A percentile compares a stretch with the other conserved stretches of the same genome.
Conservation (phyloP, 1,284 basidiomycete genomes). For the Chalciporus piperatoides region DNA sequence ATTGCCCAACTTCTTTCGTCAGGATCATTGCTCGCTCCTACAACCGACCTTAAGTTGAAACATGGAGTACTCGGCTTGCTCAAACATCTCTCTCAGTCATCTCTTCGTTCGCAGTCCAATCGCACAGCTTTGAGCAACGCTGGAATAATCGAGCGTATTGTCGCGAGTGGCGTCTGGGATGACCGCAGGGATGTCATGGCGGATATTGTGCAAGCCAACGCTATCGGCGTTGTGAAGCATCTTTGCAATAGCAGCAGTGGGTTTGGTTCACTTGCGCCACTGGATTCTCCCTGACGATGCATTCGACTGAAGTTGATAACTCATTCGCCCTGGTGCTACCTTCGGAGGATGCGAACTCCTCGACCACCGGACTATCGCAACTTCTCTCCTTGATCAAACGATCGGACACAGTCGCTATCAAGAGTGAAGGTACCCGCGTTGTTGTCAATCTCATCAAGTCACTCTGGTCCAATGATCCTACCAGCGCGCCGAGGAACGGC, state of each 20-base stretch:
- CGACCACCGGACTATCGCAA: conserved; percentile 53
- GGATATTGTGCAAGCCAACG: conserved; percentile 82
- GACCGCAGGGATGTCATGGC: conserved; percentile 69
- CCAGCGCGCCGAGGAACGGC: conserved; percentile 26
- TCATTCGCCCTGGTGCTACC: conserved; percentile 56
- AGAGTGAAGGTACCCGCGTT: conserved; percentile 87
- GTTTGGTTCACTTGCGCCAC: conserved; percentile 24
- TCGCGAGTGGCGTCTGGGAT: conserved; percentile 69
- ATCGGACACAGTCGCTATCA: conserved; percentile 78
- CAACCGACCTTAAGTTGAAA: conserved; percentile 74
- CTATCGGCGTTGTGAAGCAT: conserved; percentile 87
- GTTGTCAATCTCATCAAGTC: conserved; percentile 80
- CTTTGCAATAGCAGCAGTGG: conserved; percentile 74
- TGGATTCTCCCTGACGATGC: conserved; percentile 9
- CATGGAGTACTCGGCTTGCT: conserved; percentile 82
- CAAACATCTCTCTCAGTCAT: conserved; percentile 79
- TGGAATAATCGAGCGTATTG: conserved; percentile 59
- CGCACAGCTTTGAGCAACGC: conserved; percentile 60
- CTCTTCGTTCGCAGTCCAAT: conserved; percentile 57
- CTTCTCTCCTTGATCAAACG: conserved; percentile 74
- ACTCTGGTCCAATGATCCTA: conserved; percentile 54
- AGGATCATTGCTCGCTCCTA: conserved; percentile 45
- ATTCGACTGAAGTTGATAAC: conserved; percentile 53
- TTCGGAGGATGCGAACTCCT: conserved; percentile 26
- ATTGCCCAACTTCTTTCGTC: conserved; percentile 51